A percentile compares a stretch with the other conserved stretches of the same genome.
These are phyloP conservation scores for Verticillium albo-atrum DNA, from an alignment of 2,329 filamentous ascomycete genomes.

Conservation along the genomic window DNA sequence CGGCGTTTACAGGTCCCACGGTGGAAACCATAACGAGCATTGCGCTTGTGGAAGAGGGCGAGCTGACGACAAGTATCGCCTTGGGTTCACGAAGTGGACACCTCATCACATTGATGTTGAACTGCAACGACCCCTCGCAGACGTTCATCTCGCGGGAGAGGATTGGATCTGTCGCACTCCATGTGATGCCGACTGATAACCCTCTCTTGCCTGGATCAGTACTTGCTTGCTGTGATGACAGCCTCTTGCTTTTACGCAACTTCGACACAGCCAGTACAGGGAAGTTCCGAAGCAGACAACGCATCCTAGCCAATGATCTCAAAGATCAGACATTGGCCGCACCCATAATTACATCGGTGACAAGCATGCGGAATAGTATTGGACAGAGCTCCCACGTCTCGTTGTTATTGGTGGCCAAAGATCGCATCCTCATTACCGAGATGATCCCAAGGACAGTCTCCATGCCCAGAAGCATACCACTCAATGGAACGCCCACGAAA, in stretches of 20 bases:
- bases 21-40: constrained; percentile 37
- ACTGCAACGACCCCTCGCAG: constrained; percentile 12
- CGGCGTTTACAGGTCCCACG: not conserved
- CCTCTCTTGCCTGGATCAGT: constrained; percentile 16
- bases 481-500: constrained; percentile 44
- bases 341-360: constrained; percentile 43
- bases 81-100: constrained; percentile 50
- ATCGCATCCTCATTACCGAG: constrained; percentile 48
- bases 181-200: constrained; percentile 21
- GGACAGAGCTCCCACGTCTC: constrained; percentile 32
- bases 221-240: constrained; percentile 45
- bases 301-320: constrained; percentile 48
- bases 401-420: constrained; percentile 45
- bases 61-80: constrained; percentile 26
- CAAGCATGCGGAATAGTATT: constrained; percentile 35
- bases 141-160: constrained; percentile 24
- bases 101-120: constrained; percentile 34
- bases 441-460: constrained; percentile 39
- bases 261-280: constrained; percentile 20
- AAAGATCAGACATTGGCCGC: constrained; percentile 39
- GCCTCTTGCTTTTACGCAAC: constrained; percentile 36
- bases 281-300: constrained; percentile 34
- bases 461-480: constrained; percentile 43
- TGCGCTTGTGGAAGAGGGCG: constrained; percentile 22
- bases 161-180: constrained; percentile 30